Evolutionary conservation across 2,329 filamentous ascomycete genomes (phyloP).

Genomic region (Cryphonectria carpinicola): DNA sequence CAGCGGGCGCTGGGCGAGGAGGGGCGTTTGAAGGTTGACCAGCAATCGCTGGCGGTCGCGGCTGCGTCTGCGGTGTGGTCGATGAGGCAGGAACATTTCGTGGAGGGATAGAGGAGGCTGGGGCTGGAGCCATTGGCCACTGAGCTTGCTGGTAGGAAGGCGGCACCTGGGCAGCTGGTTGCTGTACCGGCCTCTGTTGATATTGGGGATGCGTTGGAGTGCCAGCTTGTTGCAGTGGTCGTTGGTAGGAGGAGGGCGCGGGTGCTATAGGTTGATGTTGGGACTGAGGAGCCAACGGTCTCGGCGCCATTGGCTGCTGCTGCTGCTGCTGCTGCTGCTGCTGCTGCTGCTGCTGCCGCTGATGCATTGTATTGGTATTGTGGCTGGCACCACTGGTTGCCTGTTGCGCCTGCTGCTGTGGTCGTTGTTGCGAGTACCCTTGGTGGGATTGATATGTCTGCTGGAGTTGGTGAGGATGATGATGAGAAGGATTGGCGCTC

Average conservation of each 20-base stretch:
- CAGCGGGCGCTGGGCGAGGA: conserved; percentile 13
- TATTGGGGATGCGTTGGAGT: conserved; percentile 19
- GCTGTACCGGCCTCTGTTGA: conserved; percentile 25
- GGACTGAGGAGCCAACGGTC: conserved; percentile 17
- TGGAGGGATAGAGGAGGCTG: not conserved
- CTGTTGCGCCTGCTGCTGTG: conserved; percentile 23
- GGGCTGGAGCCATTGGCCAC: conserved; percentile 11
- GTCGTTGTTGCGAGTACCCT: conserved; percentile 20
- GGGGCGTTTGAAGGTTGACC: not conserved
- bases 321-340: not conserved
- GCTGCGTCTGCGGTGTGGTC: conserved; percentile 13
- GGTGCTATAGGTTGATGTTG: conserved; percentile 27
- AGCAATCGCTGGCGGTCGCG: conserved; percentile 20
- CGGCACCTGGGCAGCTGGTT: conserved; percentile 14
- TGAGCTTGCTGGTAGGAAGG: conserved; percentile 21
- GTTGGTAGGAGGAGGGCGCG: conserved; percentile 23
- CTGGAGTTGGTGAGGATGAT: conserved; percentile 23
- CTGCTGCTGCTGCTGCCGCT: conserved; percentile 13
- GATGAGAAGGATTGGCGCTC: conserved; percentile 19
- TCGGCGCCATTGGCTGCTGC: conserved; percentile 12
- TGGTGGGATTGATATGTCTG: conserved; percentile 28
- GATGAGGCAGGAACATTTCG: conserved; percentile 9
- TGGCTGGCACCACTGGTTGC: conserved; percentile 9
- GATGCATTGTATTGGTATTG: not conserved
- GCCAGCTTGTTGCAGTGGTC: conserved; percentile 24